phyloP scores from a whole-genome alignment of 306 rosid genomes.

The Quercus agrifolia region DNA sequence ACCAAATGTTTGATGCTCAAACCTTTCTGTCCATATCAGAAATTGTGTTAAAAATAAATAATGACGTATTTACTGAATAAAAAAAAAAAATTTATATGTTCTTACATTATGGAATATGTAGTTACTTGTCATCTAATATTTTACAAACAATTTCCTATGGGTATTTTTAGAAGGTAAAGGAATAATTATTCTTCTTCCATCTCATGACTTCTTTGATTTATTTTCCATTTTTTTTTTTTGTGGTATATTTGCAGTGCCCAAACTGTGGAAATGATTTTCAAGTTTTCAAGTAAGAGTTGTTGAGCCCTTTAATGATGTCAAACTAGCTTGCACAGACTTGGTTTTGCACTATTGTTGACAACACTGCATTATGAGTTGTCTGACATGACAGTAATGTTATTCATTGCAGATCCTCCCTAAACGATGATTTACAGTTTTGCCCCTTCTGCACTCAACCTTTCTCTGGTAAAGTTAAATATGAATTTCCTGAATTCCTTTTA shows the following conservation, averaged over 20 bases:
- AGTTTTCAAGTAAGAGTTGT: constrained; percentile 81
- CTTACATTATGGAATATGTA: too few relatives aligned
- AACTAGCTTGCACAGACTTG: constrained; percentile 15
- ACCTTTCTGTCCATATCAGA: neutral
- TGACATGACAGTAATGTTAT: neutral
- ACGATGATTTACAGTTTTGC: constrained; percentile 77
- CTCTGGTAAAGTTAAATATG: constrained; percentile 49
- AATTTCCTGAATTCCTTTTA: neutral
- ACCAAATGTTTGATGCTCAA: neutral
- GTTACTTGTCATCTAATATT: too few relatives aligned
- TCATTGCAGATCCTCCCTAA: constrained; percentile 69
- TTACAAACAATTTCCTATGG: neutral
- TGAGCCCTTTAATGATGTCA: neutral
- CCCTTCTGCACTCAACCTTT: constrained; percentile 93
- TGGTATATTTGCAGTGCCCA: constrained; percentile 75
- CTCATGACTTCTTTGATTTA: constrained; percentile 9
- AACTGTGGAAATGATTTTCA: constrained; percentile 94
- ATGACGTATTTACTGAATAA: too few relatives aligned
- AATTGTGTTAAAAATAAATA: too few relatives aligned
- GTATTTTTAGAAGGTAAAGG: neutral
- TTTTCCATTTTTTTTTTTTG: neutral
- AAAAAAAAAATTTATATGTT: too few relatives aligned
- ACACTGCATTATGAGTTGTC: neutral
- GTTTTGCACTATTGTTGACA: constrained; percentile 10
- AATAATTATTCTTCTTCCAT: neutral